phyloP scores from a whole-genome alignment of 352 stramenopile genomes.

The Blastocystis sp. region DNA sequence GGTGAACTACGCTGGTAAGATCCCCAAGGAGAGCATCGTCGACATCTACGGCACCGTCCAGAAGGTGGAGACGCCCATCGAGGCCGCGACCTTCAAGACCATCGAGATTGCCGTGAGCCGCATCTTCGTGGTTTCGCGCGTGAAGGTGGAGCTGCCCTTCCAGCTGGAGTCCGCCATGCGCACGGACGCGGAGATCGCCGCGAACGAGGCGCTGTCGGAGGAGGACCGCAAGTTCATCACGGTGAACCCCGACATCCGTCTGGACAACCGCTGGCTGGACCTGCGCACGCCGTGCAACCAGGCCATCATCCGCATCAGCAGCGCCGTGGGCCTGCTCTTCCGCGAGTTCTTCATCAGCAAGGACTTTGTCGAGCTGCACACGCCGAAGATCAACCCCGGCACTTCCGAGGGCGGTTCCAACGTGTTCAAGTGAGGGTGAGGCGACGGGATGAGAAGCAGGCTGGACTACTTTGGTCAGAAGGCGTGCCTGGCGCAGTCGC shows the following conservation, averaged over 20 bases:
- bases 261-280: conserved; percentile 94
- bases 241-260: conserved; percentile 84
- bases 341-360: conserved; percentile 88
- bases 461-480: conserved; percentile 96
- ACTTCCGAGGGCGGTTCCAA: conserved; percentile 92
- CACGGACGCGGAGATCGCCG: conserved; percentile 81
- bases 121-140: conserved; percentile 90
- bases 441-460: neutral
- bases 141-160: conserved; percentile 83
- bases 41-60: conserved; percentile 88
- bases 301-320: conserved; percentile 24
- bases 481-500: conserved; percentile 90
- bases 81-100: conserved; percentile 86
- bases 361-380: conserved; percentile 98
- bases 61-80: conserved; percentile 82
- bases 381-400: conserved; percentile 93
- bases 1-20: conserved; percentile 89
- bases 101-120: conserved; percentile 89
- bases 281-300: conserved; percentile 95
- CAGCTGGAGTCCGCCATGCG: conserved; percentile 89
- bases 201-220: conserved; percentile 77
- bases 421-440: conserved; percentile 84
- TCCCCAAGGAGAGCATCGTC: conserved; percentile 91
- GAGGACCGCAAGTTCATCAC: conserved; percentile 78
- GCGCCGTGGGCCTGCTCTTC: conserved; percentile 80